phyloP scores from a whole-genome alignment of 2,329 filamentous ascomycete genomes.

The Ophiostoma sp. region DNA sequence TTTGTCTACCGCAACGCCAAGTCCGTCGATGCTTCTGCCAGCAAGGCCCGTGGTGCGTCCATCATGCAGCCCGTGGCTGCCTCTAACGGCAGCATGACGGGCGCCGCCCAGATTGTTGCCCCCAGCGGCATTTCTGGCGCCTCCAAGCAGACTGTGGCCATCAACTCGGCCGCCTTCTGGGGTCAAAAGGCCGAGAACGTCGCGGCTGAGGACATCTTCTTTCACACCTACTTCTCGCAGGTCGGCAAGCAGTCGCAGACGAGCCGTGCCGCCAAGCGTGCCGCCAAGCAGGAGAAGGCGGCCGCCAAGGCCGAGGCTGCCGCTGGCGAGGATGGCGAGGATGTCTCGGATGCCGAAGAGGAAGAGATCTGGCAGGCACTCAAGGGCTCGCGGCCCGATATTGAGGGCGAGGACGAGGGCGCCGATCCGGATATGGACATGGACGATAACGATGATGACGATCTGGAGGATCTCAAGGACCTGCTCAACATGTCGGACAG shows the following conservation, averaged over 20 bases:
- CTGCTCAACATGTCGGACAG: slow-evolving; percentile 37
- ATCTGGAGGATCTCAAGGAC: slow-evolving; percentile 22
- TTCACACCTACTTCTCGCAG: slow-evolving; percentile 92
- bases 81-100: slow-evolving; percentile 45
- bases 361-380: slow-evolving; percentile 41
- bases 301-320: slow-evolving; percentile 71
- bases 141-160: slow-evolving; percentile 40
- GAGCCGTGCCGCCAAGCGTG: slow-evolving; percentile 52
- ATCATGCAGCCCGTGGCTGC: slow-evolving; percentile 90
- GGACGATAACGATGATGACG: slow-evolving; percentile 48
- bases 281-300: slow-evolving; percentile 51
- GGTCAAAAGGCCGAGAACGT: slow-evolving; percentile 85
- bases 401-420: slow-evolving; percentile 51
- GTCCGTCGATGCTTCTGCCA: slow-evolving; percentile 46
- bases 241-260: slow-evolving; percentile 63
- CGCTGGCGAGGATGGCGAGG: slow-evolving; percentile 54
- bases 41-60: slow-evolving; percentile 68
- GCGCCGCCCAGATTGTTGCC: slow-evolving; percentile 53
- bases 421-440: slow-evolving; percentile 51
- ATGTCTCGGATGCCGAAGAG: slow-evolving; percentile 49
- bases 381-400: slow-evolving; percentile 39
- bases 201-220: slow-evolving; percentile 91
- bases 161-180: slow-evolving; percentile 92
- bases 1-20: slow-evolving; percentile 98
- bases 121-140: slow-evolving; percentile 48